Evolutionary conservation across 495 filamentous ascomycete species (phyloP).

Genomic region (Podospora pseudopauciseta): DNA sequence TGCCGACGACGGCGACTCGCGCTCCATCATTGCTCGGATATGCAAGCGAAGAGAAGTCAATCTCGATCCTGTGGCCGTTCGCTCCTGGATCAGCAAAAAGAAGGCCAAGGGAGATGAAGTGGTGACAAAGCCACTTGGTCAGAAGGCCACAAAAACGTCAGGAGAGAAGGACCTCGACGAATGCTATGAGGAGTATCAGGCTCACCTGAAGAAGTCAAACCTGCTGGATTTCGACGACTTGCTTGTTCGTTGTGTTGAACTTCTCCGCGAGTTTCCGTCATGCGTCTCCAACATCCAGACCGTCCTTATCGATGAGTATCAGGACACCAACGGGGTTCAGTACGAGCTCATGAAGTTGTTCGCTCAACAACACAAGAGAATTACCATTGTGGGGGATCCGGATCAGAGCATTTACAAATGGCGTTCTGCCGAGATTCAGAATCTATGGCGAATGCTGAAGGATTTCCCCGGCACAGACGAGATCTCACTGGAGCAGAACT

Average conservation of each 20-base stretch:
- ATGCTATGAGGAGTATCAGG: slow-evolving; percentile 78
- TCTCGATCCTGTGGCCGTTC: slow-evolving; percentile 66
- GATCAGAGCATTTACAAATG: slow-evolving; percentile 99
- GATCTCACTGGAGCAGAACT: slow-evolving; percentile 91
- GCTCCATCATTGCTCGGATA: slow-evolving; percentile 74
- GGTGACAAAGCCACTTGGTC: slow-evolving; percentile 17
- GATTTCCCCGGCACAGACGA: slow-evolving; percentile 75
- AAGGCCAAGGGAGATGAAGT: slow-evolving; percentile 69
- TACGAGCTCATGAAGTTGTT: slow-evolving; percentile 94
- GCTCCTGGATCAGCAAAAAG: slow-evolving; percentile 75
- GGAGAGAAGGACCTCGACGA: slow-evolving; percentile 57
- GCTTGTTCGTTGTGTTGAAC: slow-evolving; percentile 75
- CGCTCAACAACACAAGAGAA: slow-evolving; percentile 63
- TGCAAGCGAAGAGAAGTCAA: slow-evolving; percentile 64
- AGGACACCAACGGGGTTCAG: slow-evolving; percentile 94
- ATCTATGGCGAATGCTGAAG: slow-evolving; percentile 71
- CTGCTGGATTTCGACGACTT: slow-evolving; percentile 96
- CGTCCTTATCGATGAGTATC: slow-evolving; percentile 95
- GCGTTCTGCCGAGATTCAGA: slow-evolving; percentile 92
- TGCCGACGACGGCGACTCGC: slow-evolving; percentile 79
- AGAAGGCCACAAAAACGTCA: slow-evolving; percentile 41
- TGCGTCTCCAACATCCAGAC: slow-evolving; percentile 89
- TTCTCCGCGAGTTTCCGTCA: slow-evolving; percentile 71
- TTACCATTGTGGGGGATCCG: slow-evolving; percentile 95
- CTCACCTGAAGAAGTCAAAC: slow-evolving; percentile 67